Conservation (phyloP, 306 rosid species). For the Vigna trinervia region DNA sequence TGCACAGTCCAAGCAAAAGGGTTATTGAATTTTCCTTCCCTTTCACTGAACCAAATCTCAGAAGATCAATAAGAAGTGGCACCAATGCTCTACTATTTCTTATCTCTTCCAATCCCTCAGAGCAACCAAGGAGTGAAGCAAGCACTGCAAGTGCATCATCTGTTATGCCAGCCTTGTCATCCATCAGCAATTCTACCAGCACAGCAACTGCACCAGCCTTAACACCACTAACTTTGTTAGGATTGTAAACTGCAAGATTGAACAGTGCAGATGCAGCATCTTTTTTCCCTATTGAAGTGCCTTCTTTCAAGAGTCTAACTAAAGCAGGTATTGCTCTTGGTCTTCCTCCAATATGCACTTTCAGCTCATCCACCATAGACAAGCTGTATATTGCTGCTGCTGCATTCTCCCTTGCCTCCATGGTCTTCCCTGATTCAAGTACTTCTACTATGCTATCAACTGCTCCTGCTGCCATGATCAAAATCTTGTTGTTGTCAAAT, state of each 20-base stretch:
- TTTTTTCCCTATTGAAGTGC: conserved; percentile 74
- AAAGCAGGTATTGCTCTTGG: conserved; percentile 77
- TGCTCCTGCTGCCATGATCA: conserved; percentile 90
- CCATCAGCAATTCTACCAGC: conserved; percentile 73
- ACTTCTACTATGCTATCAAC: conserved; percentile 71
- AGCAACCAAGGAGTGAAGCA: conserved; percentile 69
- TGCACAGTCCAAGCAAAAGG: conserved; percentile 77
- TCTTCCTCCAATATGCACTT: conserved; percentile 66
- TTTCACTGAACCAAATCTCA: conserved; percentile 86
- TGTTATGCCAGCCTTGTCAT: conserved; percentile 84
- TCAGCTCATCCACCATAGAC: conserved; percentile 78
- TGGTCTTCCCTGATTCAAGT: conserved; percentile 75
- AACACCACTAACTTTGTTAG: conserved; percentile 69
- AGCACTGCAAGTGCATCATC: conserved; percentile 81
- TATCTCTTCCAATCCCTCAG: conserved; percentile 73
- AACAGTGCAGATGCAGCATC: conserved; percentile 85
- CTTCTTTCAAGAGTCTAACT: conserved; percentile 81
- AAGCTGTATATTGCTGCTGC: conserved; percentile 86
- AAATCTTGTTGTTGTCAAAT: conserved; percentile 77
- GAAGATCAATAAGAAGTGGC: conserved; percentile 81
- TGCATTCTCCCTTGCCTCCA: conserved; percentile 94
- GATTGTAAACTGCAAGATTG: conserved; percentile 76
- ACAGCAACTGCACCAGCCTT: conserved; percentile 65
- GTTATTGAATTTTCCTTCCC: conserved; percentile 88
- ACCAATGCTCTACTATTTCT: conserved; percentile 69